These are phyloP conservation scores for Eragrostis nindensis DNA, from an alignment of 176 grass and related monocot genomes.

Conservation along the genomic window DNA sequence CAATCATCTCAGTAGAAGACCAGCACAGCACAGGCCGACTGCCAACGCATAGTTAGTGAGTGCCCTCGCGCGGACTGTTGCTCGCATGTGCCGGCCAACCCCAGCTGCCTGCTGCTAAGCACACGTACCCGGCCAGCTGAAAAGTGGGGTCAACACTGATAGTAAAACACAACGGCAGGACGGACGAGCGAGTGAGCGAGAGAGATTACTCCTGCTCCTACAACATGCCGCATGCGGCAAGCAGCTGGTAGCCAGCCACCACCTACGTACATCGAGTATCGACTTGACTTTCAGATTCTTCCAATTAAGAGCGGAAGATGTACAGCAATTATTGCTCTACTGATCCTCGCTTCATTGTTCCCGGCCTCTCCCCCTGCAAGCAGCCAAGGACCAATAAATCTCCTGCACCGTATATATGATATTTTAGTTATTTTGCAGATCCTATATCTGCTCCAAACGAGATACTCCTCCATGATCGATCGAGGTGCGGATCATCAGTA, in stretches of 20 bases:
- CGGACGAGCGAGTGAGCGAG: no score
- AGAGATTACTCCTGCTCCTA: no score
- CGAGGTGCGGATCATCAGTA: background rate
- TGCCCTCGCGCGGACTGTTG: no score
- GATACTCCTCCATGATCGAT: no score
- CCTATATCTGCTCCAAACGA: background rate
- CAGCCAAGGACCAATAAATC: background rate
- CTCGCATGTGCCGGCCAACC: no score
- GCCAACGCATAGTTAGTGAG: no score
- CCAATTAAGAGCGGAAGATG: background rate
- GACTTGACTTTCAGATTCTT: conserved; percentile 3
- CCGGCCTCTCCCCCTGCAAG: no score
- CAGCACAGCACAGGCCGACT: no score
- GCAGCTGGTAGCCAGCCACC: no score
- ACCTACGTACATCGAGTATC: background rate
- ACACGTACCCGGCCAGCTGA: background rate
- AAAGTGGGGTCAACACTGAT: background rate
- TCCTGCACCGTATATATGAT: background rate
- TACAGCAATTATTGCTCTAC: background rate
- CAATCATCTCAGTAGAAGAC: no score
- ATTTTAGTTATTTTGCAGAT: background rate
- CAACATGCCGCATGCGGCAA: no score
- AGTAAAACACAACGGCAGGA: background rate
- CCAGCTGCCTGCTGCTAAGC: no score
- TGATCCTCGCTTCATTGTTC: background rate